A percentile compares a stretch with the other conserved stretches of the same genome.
Conservation (phyloP, 2,329 filamentous ascomycete genomes). For the Scytalidium sp. region DNA sequence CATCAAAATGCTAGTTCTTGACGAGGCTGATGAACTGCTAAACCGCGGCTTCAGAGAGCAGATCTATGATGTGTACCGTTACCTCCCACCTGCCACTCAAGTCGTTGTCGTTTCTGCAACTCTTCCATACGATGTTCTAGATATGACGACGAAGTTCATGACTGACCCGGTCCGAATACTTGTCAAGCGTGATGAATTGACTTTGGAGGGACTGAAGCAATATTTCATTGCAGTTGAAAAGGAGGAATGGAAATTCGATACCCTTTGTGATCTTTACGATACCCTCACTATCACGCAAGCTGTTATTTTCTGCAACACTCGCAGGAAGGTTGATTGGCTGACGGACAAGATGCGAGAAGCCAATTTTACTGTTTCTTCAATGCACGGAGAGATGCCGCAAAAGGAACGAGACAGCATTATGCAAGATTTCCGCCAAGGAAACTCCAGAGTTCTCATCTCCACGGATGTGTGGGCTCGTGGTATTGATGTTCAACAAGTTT, state of each 20-base stretch:
- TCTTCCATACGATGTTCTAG: constrained; percentile 93
- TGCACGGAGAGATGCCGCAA: constrained; percentile 99
- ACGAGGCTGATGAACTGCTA: constrained; percentile 75
- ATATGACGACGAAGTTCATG: constrained; percentile 99
- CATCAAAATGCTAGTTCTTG: constrained; percentile 77
- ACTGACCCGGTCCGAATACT: constrained; percentile 94
- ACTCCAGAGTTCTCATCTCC: constrained; percentile 92
- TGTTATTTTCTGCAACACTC: constrained; percentile 99
- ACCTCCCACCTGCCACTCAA: constrained; percentile 92
- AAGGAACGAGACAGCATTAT: constrained; percentile 98
- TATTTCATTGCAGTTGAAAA: constrained; percentile 99
- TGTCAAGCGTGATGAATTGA: constrained; percentile 98
- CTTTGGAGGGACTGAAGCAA: constrained; percentile 94
- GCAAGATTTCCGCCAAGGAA: constrained; percentile 97
- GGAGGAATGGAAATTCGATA: constrained; percentile 99
- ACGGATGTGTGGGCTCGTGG: constrained; percentile 98
- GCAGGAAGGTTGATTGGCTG: constrained; percentile 98
- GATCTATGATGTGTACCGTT: constrained; percentile 98
- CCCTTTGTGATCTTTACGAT: constrained; percentile 96
- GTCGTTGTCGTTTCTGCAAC: constrained; percentile 98
- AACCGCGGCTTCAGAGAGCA: constrained; percentile 97
- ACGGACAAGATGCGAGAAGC: constrained; percentile 99
- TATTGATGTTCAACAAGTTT: constrained; percentile 98
- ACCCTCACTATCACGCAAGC: constrained; percentile 98
- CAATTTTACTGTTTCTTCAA: constrained; percentile 97